A percentile compares a stretch with the other conserved stretches of the same genome.
These are phyloP conservation scores for Emmonsia crescens DNA, from an alignment of 2,329 filamentous ascomycete species.

Conservation along the genomic window DNA sequence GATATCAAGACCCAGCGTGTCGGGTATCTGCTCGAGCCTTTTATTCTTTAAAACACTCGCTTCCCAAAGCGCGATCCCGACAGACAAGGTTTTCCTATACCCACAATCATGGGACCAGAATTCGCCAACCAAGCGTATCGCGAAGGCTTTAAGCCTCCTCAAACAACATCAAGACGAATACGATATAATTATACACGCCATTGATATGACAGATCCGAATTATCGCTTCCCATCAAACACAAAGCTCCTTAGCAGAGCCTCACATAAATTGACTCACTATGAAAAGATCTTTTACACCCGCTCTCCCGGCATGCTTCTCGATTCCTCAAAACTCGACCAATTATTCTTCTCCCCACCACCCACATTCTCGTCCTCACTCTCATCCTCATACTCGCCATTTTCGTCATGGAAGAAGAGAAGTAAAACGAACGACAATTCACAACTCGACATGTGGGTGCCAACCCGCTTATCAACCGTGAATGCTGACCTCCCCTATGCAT, in stretches of 20 bases:
- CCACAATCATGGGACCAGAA: constrained; percentile 34
- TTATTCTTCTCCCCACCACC: constrained; percentile 23
- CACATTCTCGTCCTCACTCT: neutral
- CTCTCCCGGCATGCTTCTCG: constrained; percentile 30
- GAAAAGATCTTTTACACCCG: constrained; percentile 35
- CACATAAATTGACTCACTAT: constrained; percentile 32
- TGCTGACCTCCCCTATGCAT: constrained; percentile 7
- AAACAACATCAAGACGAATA: constrained; percentile 30
- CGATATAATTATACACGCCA: constrained; percentile 31
- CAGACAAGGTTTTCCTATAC: constrained; percentile 38
- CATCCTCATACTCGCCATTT: neutral
- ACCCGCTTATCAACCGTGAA: constrained; percentile 4
- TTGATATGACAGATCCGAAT: constrained; percentile 25
- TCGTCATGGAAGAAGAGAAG: neutral
- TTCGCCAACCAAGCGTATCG: constrained; percentile 18
- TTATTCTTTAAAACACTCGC: constrained; percentile 34
- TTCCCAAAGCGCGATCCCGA: constrained; percentile 23
- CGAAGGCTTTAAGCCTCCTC: constrained; percentile 28
- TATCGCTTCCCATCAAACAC: constrained; percentile 9
- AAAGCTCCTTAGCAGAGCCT: constrained; percentile 16
- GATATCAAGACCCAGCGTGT: constrained; percentile 32
- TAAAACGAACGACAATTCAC: neutral
- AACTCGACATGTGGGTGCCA: constrained; percentile 6
- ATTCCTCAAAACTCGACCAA: constrained; percentile 28
- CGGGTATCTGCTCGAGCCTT: constrained; percentile 36